phyloP scores from a whole-genome alignment of 2,329 filamentous ascomycete genomes.

The Claviceps purpurea region DNA sequence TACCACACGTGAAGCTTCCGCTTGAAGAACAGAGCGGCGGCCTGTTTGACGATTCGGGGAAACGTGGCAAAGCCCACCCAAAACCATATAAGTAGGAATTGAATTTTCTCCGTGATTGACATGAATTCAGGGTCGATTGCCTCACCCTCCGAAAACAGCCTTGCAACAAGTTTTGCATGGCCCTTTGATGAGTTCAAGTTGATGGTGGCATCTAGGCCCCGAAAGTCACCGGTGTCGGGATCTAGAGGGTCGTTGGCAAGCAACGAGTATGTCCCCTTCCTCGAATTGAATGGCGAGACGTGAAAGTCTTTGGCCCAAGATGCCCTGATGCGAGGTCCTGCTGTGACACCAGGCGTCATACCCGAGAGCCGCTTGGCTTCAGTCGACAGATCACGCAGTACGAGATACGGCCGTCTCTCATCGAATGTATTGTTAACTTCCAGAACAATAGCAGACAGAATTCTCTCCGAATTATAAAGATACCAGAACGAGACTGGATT shows the following conservation, averaged over 20 bases:
- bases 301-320: constrained; percentile 61
- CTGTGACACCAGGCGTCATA: neutral
- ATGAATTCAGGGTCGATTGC: constrained; percentile 37
- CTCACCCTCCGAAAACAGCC: constrained; percentile 38
- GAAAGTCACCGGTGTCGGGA: constrained; percentile 22
- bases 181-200: constrained; percentile 46
- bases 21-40: constrained; percentile 40
- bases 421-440: constrained; percentile 71
- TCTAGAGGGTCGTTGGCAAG: constrained; percentile 31
- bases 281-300: constrained; percentile 61
- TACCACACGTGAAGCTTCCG: constrained; percentile 50
- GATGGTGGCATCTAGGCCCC: constrained; percentile 44
- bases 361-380: constrained; percentile 9
- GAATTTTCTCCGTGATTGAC: constrained; percentile 24
- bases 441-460: constrained; percentile 50
- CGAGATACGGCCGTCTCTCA: constrained; percentile 39
- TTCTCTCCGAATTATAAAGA: constrained; percentile 46
- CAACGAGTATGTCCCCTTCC: constrained; percentile 41
- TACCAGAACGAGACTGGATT: constrained; percentile 74
- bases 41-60: constrained; percentile 51
- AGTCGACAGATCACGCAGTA: constrained; percentile 14
- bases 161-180: constrained; percentile 46
- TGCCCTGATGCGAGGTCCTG: constrained; percentile 26
- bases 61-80: constrained; percentile 56
- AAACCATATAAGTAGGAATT: constrained; percentile 45